Percentiles rank a stretch among this genome's conserved stretches.
These are phyloP conservation scores for Saccharomycopsis babjevae DNA, from an alignment of 805 yeast genomes.

Conservation along the genomic window DNA sequence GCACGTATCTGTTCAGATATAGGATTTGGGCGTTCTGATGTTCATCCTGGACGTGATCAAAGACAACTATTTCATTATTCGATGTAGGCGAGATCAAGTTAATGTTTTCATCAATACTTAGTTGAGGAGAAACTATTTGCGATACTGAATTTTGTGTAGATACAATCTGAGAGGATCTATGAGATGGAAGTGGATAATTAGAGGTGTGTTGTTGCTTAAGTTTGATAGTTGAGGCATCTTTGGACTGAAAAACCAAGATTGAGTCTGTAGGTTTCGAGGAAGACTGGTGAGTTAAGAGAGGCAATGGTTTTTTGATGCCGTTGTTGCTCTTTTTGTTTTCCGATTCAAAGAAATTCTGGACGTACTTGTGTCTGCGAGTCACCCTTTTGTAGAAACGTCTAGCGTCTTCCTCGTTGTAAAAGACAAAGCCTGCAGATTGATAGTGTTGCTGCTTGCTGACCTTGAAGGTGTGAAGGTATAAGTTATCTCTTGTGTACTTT, in stretches of 20 bases:
- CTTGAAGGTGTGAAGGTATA: conserved; percentile 3
- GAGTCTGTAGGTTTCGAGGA: too few relatives aligned
- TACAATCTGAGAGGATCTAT: not conserved
- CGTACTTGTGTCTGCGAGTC: conserved; percentile 1
- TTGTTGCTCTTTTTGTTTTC: not conserved
- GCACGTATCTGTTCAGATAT: not conserved
- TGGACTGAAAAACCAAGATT: too few relatives aligned
- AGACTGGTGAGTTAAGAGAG: too few relatives aligned
- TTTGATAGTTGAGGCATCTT: too few relatives aligned
- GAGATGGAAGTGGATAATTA: too few relatives aligned
- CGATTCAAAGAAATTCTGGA: not conserved
- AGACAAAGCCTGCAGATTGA: conserved; percentile 1
- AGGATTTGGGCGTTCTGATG: not conserved
- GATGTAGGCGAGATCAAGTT: not conserved
- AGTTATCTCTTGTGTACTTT: not conserved
- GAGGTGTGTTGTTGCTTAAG: too few relatives aligned
- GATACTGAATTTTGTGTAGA: not conserved
- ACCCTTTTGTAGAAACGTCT: conserved; percentile 9
- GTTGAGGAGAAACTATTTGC: not conserved
- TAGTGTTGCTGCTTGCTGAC: not conserved
- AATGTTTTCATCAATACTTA: not conserved
- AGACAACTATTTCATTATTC: not conserved
- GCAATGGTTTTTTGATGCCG: not conserved
- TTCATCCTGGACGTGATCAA: not conserved
- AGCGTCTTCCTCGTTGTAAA: conserved; percentile 8